These are phyloP conservation scores for Astrocystis sublimbata DNA, from an alignment of 495 filamentous ascomycete species.

Conservation along the genomic window DNA sequence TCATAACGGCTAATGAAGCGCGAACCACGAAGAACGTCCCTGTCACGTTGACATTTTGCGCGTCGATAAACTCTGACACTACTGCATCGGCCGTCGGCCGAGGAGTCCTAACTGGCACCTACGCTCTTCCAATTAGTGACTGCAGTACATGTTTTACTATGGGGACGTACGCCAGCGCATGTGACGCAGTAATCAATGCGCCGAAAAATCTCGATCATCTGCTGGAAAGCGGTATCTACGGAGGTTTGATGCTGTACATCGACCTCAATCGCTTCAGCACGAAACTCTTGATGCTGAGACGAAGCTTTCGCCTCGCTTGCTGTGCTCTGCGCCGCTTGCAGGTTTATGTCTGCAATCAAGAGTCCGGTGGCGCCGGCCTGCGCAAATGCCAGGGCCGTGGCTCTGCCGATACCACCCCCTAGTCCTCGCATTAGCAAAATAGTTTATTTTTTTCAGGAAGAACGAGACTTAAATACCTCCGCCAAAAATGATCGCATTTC, in stretches of 20 bases:
- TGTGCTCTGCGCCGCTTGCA: conserved; percentile 25
- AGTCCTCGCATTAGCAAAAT: not conserved
- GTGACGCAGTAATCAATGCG: conserved; percentile 42
- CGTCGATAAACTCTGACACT: conserved; percentile 20
- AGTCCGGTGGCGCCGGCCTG: conserved; percentile 36
- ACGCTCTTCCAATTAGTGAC: not conserved
- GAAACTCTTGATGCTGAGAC: conserved; percentile 33
- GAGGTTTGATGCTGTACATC: conserved; percentile 34
- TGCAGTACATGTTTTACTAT: not conserved
- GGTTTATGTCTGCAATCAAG: conserved; percentile 42
- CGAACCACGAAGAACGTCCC: conserved; percentile 21
- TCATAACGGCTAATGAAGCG: conserved; percentile 1
- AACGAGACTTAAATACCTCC: too few species aligned
- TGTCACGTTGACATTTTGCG: conserved; percentile 23
- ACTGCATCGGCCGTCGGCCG: conserved; percentile 2
- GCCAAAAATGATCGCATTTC: too few species aligned
- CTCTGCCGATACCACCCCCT: conserved; percentile 38
- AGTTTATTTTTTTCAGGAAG: too few species aligned
- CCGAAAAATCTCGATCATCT: conserved; percentile 32
- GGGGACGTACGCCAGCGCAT: conserved; percentile 39
- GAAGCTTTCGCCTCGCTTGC: conserved; percentile 25
- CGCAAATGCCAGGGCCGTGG: conserved; percentile 34
- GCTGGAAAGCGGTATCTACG: conserved; percentile 34
- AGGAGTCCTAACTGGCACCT: not conserved
- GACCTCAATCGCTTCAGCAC: conserved; percentile 29